phyloP scores from a whole-genome alignment of 805 yeast species.

The Kazachstania bromeliacearum region DNA sequence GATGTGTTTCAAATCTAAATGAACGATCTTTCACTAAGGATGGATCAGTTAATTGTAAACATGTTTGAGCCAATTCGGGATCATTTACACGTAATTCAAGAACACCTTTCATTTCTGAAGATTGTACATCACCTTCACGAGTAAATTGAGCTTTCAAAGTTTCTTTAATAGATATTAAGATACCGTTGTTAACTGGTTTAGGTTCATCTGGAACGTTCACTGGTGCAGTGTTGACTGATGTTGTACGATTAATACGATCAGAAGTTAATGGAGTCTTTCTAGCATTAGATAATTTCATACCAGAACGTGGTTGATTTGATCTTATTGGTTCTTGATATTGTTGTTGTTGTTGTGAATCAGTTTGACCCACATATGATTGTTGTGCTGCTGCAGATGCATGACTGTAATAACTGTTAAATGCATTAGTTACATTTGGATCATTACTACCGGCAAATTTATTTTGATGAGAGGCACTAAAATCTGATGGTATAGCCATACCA shows the following conservation, averaged over 20 bases:
- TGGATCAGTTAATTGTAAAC: slow-evolving; percentile 46
- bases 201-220: slow-evolving; percentile 14
- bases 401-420: slow-evolving; percentile 30
- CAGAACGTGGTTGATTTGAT: slow-evolving; percentile 11
- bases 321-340: slow-evolving; percentile 14
- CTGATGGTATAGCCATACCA: slow-evolving; percentile 28
- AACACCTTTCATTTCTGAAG: slow-evolving; percentile 83
- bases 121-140: slow-evolving; percentile 68
- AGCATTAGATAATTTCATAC: slow-evolving; percentile 20
- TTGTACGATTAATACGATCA: neutral
- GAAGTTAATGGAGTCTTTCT: neutral
- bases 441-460: slow-evolving; percentile 21
- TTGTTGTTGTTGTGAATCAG: slow-evolving; percentile 13
- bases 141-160: slow-evolving; percentile 65
- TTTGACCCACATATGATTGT: slow-evolving; percentile 23
- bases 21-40: slow-evolving; percentile 33
- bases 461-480: slow-evolving; percentile 6
- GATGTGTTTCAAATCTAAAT: slow-evolving; percentile 84
- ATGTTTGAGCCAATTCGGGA: slow-evolving; percentile 57
- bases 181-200: slow-evolving; percentile 54
- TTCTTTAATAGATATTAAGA: slow-evolving; percentile 69
- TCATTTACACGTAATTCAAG: slow-evolving; percentile 80
- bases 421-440: slow-evolving; percentile 30
- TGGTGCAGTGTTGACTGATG: slow-evolving; percentile 1
- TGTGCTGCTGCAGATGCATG: slow-evolving; percentile 33